phyloP scores from a whole-genome alignment of 2,329 filamentous ascomycete species.

The Paracorniculantispora psalliotae region DNA sequence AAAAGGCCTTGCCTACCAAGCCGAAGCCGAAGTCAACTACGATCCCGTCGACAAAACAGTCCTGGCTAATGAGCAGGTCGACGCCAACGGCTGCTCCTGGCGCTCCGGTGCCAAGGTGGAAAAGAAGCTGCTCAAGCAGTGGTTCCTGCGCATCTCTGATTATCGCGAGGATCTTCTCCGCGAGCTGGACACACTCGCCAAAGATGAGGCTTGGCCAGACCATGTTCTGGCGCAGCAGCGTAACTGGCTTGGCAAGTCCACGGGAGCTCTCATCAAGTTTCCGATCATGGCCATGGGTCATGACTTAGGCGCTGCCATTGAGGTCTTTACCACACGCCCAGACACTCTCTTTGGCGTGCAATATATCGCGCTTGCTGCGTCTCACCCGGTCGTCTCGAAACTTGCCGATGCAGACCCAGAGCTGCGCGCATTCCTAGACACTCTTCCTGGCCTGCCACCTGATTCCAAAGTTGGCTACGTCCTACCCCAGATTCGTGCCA shows the following conservation, averaged over 20 bases:
- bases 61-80: constrained; percentile 89
- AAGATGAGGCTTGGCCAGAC: constrained; percentile 70
- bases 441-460: constrained; percentile 49
- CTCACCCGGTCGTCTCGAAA: constrained; percentile 62
- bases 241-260: constrained; percentile 82
- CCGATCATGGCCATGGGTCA: constrained; percentile 45
- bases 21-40: constrained; percentile 81
- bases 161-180: constrained; percentile 69
- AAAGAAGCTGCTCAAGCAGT: constrained; percentile 74
- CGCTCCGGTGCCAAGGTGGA: constrained; percentile 80
- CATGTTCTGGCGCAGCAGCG: constrained; percentile 77
- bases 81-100: constrained; percentile 80
- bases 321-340: constrained; percentile 78
- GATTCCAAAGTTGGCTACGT: constrained; percentile 64
- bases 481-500: constrained; percentile 55
- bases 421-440: constrained; percentile 64
- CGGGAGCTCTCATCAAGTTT: constrained; percentile 69
- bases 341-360: constrained; percentile 87
- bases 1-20: constrained; percentile 74
- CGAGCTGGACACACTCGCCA: constrained; percentile 62
- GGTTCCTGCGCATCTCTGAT: constrained; percentile 81
- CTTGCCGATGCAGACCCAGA: constrained; percentile 55
- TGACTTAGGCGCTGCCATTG: constrained; percentile 45
- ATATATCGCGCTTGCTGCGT: constrained; percentile 72
- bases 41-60: constrained; percentile 87